phyloP scores from a whole-genome alignment of 1,139 yeast species.

The Hyphopichia burtonii region DNA sequence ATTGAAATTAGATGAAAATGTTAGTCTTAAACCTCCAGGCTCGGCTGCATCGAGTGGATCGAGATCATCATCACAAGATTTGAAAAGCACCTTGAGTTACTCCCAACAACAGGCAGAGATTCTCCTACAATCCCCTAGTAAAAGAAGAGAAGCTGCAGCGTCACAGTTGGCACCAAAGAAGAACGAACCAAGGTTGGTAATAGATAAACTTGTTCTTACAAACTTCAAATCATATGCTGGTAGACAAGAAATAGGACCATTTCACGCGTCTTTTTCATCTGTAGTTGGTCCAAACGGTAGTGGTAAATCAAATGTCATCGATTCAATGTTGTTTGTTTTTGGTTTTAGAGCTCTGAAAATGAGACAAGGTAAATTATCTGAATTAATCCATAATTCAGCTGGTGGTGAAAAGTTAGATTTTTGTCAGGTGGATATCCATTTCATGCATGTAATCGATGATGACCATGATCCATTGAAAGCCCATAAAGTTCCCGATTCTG shows the following conservation, averaged over 20 bases:
- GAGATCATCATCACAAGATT: conserved; percentile 5
- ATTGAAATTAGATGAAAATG: not conserved
- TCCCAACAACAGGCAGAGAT: conserved; percentile 31
- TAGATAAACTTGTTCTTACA: conserved; percentile 67
- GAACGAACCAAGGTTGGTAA: conserved; percentile 64
- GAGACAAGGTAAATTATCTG: conserved; percentile 93
- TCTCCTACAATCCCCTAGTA: conserved; percentile 28
- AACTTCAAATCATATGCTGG: conserved; percentile 98
- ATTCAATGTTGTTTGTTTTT: conserved; percentile 91
- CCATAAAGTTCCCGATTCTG: conserved; percentile 51
- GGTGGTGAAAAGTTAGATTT: conserved; percentile 57
- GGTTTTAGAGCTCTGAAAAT: conserved; percentile 96
- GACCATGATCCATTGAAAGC: conserved; percentile 38
- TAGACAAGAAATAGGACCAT: conserved; percentile 90
- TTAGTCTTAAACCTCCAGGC: not conserved
- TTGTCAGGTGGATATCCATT: conserved; percentile 94
- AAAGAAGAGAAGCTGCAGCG: conserved; percentile 19
- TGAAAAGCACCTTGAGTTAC: conserved; percentile 17
- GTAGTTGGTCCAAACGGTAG: conserved; percentile 99
- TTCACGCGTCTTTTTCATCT: conserved; percentile 89
- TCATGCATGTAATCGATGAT: conserved; percentile 72
- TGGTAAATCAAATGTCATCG: conserved; percentile 96
- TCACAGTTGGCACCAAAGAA: conserved; percentile 9
- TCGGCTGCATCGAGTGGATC: conserved; percentile 3
- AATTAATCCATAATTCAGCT: conserved; percentile 86